These are phyloP conservation scores for Pezicula neosporulosa DNA, from an alignment of 2,329 filamentous ascomycete species.

Conservation along the genomic window DNA sequence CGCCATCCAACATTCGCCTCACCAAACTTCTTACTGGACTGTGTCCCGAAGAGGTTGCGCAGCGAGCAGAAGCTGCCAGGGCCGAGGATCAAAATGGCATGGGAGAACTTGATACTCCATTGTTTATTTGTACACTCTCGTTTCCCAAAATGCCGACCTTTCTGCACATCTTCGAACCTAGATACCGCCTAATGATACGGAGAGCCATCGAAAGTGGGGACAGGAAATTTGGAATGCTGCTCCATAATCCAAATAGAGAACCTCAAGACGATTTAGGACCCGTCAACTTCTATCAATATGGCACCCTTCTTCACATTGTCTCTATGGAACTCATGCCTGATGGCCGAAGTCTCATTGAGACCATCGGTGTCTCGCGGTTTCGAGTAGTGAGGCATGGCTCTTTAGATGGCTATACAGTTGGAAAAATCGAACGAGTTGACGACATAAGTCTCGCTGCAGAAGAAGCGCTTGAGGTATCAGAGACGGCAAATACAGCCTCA, in stretches of 20 bases:
- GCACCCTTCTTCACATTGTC: constrained; percentile 74
- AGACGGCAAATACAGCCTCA: constrained; percentile 37
- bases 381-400: constrained; percentile 61
- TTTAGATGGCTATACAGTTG: constrained; percentile 75
- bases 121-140: constrained; percentile 80
- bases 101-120: constrained; percentile 58
- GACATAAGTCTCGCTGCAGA: constrained; percentile 82
- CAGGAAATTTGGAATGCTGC: constrained; percentile 81
- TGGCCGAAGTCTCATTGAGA: constrained; percentile 79
- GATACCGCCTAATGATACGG: constrained; percentile 85
- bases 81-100: constrained; percentile 54
- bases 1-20: constrained; percentile 60
- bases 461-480: constrained; percentile 68
- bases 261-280: constrained; percentile 49
- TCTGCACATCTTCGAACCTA: constrained; percentile 87
- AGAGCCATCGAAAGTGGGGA: constrained; percentile 67
- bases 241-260: constrained; percentile 55
- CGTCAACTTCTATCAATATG: constrained; percentile 66
- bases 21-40: constrained; percentile 60
- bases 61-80: constrained; percentile 47
- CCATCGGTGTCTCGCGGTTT: constrained; percentile 73
- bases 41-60: constrained; percentile 62
- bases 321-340: constrained; percentile 72
- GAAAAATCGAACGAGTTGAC: constrained; percentile 71
- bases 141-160: constrained; percentile 85